A percentile compares a stretch with the other conserved stretches of the same genome.
Conservation (phyloP, 1,284 basidiomycete genomes). For the Naganishia cerealis region DNA sequence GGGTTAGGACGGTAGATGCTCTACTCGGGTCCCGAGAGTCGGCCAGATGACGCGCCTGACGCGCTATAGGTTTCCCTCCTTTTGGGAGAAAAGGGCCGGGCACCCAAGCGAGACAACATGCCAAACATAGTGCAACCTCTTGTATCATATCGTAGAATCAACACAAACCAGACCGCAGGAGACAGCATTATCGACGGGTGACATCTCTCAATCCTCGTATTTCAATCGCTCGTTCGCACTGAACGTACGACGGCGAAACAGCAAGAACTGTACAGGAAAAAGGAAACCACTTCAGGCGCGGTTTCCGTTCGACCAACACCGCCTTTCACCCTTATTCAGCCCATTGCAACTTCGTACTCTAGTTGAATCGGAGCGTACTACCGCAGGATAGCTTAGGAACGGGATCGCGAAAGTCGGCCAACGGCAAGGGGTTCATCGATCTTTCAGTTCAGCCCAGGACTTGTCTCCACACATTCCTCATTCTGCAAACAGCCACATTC, state of each 20-base stretch:
- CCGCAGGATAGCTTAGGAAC: not conserved
- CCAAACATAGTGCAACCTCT: constrained; percentile 2
- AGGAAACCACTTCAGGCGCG: not conserved
- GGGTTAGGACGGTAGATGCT: too few species aligned
- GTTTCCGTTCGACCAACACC: constrained; percentile 4
- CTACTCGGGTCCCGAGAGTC: constrained; percentile 1
- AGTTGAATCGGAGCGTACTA: not conserved
- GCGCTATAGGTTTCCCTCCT: not conserved
- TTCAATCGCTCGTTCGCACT: not conserved
- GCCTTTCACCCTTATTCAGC: constrained; percentile 4
- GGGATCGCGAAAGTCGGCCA: not conserved
- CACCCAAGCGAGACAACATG: constrained; percentile 1
- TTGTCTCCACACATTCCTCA: too few species aligned
- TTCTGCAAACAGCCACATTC: not conserved
- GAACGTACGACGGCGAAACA: not conserved
- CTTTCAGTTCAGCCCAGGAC: not conserved
- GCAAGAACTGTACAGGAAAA: not conserved
- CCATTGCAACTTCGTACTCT: not conserved
- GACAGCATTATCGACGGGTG: not conserved
- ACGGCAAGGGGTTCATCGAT: not conserved
- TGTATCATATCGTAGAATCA: too few species aligned
- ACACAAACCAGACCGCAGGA: not conserved
- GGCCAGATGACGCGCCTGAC: constrained; percentile 17
- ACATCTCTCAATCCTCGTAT: not conserved
- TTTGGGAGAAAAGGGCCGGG: constrained; percentile 11